Evolutionary conservation across 768 basidiomycete species (phyloP), one percentile per base, ranked within the genome.

Genomic region (Serendipita sp.): DNA sequence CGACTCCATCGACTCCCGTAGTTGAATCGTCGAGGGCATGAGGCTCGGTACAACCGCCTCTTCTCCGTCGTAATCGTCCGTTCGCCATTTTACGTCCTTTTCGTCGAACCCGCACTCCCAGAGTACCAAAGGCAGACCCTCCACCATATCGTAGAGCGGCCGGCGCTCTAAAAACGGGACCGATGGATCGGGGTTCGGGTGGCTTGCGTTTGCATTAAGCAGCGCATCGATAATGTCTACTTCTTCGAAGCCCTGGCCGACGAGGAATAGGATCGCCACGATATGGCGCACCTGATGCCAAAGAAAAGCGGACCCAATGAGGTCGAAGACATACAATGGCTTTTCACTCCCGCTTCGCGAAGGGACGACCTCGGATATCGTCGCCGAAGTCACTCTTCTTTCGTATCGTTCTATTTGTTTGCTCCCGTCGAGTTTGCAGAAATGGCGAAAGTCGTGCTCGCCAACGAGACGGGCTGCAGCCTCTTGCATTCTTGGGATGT

Each of bases 231-330:
- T 76, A 65, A 95, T 77, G 18, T 78, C 78, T 0, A 90, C 86
- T 3, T 76, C 70, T 71, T 97, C 95, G 64, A 92, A 79, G 0
- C 88, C 83, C 0, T 86, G 74, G 16, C 93, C 95, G 63, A 95
- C 81, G 58, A 96, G 84, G 74, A 97, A 91, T 18, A 98, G 79
- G 60, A 95, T 73, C 1, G 89, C 89, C 82, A 96, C 88, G 75
- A 96, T 94, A 70, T 94, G 91, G 44, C 94, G 82, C 13, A 96
- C 94, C 77, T 96, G 94, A 74, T 98, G 91, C 74, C 93, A 97
- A 46, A 98, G 78, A 72, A 95, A 96, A 0, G 92, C 94, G 0
- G 79, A 85, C 0, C 94, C 94, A 28, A 86, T 76, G 44, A 97
- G 83, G 73, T 98, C 88, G 65, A 96, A 78, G 38, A 92, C 89